Base-by-base conservation (phyloP, 805 yeast species). In the Dipodascus albidus region DNA sequence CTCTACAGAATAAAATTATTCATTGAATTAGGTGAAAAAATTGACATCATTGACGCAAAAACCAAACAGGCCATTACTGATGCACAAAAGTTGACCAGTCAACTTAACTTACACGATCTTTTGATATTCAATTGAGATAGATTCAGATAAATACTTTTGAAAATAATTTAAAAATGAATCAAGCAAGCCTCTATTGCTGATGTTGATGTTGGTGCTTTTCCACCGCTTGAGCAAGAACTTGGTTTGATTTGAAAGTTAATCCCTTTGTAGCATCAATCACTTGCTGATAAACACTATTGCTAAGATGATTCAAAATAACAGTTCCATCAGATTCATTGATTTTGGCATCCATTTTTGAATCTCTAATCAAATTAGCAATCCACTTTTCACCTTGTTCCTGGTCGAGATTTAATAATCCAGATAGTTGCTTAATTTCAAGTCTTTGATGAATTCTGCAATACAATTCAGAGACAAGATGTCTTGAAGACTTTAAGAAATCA, bases 241-340 rank as follows among this genome's bases (percentile, higher is more conserved):
- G 84, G 64, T 74, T 76, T 19, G 83, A 76, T 62, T 79, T 76
- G 70, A 77, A 80, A 35, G 79, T 75, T 60, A 81, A 69, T 2
- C 81, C 81, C 72, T 81, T 82, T n/a, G 85, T 80, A 66, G 77
- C 79, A 61, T 82, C 86, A 57, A 78, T 77, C 42, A 85, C 77
- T 58, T 82, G 84, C 59, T 85, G 88, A 69, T 83, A 75, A 44
- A 80, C 79, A 60, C 80, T 72, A 51, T 74, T 74, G 20, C 73
- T 67, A 54, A 80, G 78, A 58, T 79, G 80, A 64, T 76, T 76
- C 66, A 76, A 76, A 55, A 82, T 70, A 24, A 78, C 74, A 21
- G 80, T 66, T 44, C 77, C 79, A 57, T 74, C 77, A 49, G 72
- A 67, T 58, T 76, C 77, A 56, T 78, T 74, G 54, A 80, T 75